Evolutionary conservation across 345 rosid genomes (phyloP).

Genomic region (Camelina hispida): DNA sequence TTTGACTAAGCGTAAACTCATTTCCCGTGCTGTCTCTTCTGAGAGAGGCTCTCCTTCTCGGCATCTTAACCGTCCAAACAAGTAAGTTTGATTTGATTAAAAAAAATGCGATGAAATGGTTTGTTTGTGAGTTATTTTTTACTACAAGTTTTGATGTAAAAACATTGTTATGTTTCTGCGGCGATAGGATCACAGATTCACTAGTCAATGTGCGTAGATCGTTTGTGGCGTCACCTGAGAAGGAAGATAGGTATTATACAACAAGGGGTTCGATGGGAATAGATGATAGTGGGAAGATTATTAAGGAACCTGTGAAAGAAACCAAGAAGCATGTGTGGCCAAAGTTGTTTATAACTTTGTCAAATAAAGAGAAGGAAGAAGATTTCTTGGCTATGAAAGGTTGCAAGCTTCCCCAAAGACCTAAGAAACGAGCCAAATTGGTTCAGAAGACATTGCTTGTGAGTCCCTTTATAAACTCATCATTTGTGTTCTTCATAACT

Average conservation of each 20-base stretch:
- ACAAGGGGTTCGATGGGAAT: slow-evolving; percentile 79
- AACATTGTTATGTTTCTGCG: slow-evolving; percentile 24
- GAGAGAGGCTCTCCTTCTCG: slow-evolving; percentile 65
- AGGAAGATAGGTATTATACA: slow-evolving; percentile 80
- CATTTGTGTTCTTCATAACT: slow-evolving; percentile 8
- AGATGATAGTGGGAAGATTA: slow-evolving; percentile 65
- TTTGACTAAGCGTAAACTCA: slow-evolving; percentile 61
- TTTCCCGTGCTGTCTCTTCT: slow-evolving; percentile 49
- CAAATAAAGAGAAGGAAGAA: slow-evolving; percentile 93
- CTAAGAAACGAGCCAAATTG: slow-evolving; percentile 86
- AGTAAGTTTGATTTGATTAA: slow-evolving; percentile 46
- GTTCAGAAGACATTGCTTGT: slow-evolving; percentile 86
- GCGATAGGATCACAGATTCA: slow-evolving; percentile 58
- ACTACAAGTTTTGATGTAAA: background rate
- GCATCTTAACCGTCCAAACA: slow-evolving; percentile 54
- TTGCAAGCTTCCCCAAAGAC: slow-evolving; percentile 91
- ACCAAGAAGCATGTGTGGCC: slow-evolving; percentile 74
- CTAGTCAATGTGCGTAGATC: slow-evolving; percentile 56
- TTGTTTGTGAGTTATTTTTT: background rate
- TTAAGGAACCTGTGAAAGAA: slow-evolving; percentile 66
- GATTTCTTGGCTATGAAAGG: slow-evolving; percentile 97
- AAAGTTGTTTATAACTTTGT: slow-evolving; percentile 68
- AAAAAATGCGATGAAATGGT: background rate
- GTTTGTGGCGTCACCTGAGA: slow-evolving; percentile 60
- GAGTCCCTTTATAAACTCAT: slow-evolving; percentile 33